phyloP scores from a whole-genome alignment of 2,329 filamentous ascomycete genomes.

The Stemphylium lycopersici region DNA sequence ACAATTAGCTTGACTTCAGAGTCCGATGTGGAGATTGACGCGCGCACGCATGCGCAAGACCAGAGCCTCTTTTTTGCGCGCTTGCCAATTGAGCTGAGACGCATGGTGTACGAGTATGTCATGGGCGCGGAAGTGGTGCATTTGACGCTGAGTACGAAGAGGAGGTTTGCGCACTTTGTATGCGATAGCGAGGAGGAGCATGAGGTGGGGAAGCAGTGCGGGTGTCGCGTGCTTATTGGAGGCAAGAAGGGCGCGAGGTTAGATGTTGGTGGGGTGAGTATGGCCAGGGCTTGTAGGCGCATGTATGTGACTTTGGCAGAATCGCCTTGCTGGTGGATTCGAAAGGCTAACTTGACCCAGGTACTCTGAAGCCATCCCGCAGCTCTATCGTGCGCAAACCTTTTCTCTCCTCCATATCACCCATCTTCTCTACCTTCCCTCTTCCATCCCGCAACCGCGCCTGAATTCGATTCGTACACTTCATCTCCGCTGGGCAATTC shows the following conservation, averaged over 20 bases:
- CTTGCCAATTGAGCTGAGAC: conserved; percentile 41
- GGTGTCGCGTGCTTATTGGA: conserved; percentile 39
- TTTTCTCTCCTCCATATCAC: conserved; percentile 45
- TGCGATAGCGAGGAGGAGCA: conserved; percentile 25
- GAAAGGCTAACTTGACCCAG: conserved; percentile 19
- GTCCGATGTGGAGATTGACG: conserved; percentile 31
- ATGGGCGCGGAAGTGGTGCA: conserved; percentile 39
- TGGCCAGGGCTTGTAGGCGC: conserved; percentile 36
- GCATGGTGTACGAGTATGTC: conserved; percentile 41
- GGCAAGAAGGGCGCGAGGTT: conserved; percentile 27
- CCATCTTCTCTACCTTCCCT: conserved; percentile 43
- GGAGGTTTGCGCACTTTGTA: conserved; percentile 41
- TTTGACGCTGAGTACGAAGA: conserved; percentile 38
- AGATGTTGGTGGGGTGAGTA: conserved; percentile 12
- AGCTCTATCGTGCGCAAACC: conserved; percentile 38
- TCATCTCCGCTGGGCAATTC: conserved; percentile 42
- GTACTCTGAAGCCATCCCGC: conserved; percentile 39
- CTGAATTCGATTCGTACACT: conserved; percentile 38
- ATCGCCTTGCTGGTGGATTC: no score
- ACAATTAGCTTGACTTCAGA: conserved; percentile 27
- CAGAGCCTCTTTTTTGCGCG: conserved; percentile 38
- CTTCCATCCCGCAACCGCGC: conserved; percentile 31
- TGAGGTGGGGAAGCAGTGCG: conserved; percentile 23
- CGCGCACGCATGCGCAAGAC: conserved; percentile 35
- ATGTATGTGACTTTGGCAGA: conserved; percentile 28